Conservation (phyloP, 108 stramenopile genomes). For the Stephanodiscus minutulus region DNA sequence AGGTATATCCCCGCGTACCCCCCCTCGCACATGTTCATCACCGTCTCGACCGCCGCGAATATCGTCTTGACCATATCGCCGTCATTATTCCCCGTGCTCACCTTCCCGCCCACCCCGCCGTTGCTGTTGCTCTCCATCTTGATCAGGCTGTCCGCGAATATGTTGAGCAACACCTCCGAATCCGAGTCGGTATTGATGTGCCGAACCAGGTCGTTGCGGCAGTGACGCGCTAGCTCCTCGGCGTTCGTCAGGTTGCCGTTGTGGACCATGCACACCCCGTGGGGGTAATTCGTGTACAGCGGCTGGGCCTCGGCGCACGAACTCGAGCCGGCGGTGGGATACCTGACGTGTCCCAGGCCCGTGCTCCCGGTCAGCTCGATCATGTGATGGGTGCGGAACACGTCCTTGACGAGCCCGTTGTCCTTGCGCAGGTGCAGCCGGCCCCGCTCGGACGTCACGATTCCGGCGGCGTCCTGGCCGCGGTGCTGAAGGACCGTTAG, state of each 20-base stretch:
- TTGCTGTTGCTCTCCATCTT: conserved; percentile 43
- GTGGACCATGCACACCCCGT: conserved; percentile 96
- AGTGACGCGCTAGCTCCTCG: conserved; percentile 62
- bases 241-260: conserved; percentile 98
- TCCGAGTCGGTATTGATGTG: conserved; percentile 98
- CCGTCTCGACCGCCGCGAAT: conserved; percentile 71
- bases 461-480: conserved; percentile 99
- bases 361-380: conserved; percentile 86
- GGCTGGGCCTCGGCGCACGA: conserved; percentile 94
- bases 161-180: conserved; percentile 94
- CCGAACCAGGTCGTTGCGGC: conserved; percentile 55
- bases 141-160: conserved; percentile 93
- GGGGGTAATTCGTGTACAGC: conserved; percentile 97
- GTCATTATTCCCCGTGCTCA: conserved; percentile 11
- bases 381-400: conserved; percentile 97
- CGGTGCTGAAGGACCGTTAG: conserved; percentile 99
- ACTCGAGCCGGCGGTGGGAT: conserved; percentile 94
- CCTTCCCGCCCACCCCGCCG: no score
- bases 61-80: conserved; percentile 63
- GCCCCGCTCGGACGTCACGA: conserved; percentile 83
- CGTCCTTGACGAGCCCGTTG: conserved; percentile 96
- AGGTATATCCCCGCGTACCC: conserved; percentile 95
- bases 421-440: conserved; percentile 94
- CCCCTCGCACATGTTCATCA: conserved; percentile 90
- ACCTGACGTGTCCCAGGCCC: conserved; percentile 96